Evolutionary conservation across 495 filamentous ascomycete species (phyloP).

Genomic region (Lophiostoma macrostomum): DNA sequence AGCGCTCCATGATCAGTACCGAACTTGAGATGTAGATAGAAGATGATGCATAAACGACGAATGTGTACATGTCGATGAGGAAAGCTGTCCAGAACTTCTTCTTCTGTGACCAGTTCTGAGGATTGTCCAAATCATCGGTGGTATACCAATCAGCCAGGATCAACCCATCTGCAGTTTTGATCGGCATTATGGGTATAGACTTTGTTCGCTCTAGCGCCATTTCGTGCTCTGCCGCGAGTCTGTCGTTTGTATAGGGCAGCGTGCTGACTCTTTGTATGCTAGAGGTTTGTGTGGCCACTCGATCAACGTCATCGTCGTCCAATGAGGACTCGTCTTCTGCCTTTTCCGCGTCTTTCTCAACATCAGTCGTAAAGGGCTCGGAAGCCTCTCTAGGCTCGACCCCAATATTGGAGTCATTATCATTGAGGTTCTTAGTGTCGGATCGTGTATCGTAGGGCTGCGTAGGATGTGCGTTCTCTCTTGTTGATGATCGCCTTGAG

Average conservation of each 20-base stretch:
- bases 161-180: slow-evolving; percentile 31
- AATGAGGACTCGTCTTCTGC: neutral
- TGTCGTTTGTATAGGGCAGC: slow-evolving; percentile 18
- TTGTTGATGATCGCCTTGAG: too few relatives aligned
- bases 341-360: slow-evolving; percentile 6
- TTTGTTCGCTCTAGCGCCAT: slow-evolving; percentile 15
- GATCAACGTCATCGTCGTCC: neutral
- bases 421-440: too few relatives aligned
- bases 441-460: neutral
- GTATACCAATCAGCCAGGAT: slow-evolving; percentile 56
- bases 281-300: neutral
- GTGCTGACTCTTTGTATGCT: slow-evolving; percentile 9
- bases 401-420: too few relatives aligned
- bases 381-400: neutral
- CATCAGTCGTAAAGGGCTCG: neutral
- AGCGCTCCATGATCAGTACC: slow-evolving; percentile 28
- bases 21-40: slow-evolving; percentile 35
- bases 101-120: slow-evolving; percentile 52
- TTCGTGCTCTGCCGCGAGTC: slow-evolving; percentile 5
- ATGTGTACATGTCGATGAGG: slow-evolving; percentile 39
- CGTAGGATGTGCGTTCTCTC: neutral
- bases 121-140: slow-evolving; percentile 52
- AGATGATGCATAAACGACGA: slow-evolving; percentile 33
- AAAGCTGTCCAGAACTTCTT: slow-evolving; percentile 41
- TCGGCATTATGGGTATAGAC: slow-evolving; percentile 13